Evolutionary conservation across 441 rosid genomes (phyloP).

Genomic region (Adansonia madagascariensis): DNA sequence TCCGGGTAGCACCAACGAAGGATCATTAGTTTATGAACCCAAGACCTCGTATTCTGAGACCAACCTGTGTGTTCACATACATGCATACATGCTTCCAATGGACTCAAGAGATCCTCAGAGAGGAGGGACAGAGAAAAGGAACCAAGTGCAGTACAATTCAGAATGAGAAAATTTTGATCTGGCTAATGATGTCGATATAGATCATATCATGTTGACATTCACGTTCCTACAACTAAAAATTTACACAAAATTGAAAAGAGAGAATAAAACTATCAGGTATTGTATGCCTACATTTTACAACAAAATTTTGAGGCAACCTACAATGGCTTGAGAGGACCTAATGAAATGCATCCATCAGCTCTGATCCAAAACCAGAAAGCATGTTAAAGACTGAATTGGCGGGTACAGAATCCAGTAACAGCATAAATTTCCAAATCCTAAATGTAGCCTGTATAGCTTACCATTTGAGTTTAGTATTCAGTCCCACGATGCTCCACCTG

Average conservation of each 20-base stretch:
- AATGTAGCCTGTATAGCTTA: background rate
- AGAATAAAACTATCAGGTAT: slow-evolving; percentile 7
- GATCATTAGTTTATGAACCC: background rate
- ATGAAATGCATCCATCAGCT: slow-evolving; percentile 26
- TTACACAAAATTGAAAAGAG: slow-evolving; percentile 22
- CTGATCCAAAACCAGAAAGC: slow-evolving; percentile 17
- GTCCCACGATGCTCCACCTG: background rate
- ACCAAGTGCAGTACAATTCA: background rate
- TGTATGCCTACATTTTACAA: slow-evolving; percentile 30
- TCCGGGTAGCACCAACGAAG: background rate
- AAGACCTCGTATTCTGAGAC: background rate
- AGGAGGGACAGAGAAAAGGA: background rate
- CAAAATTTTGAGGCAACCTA: slow-evolving; percentile 25
- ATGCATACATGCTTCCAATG: background rate
- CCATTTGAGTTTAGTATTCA: slow-evolving; percentile 10
- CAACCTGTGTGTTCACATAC: background rate
- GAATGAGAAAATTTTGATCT: background rate
- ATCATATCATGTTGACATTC: slow-evolving; percentile 29
- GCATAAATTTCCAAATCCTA: background rate
- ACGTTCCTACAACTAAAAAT: slow-evolving; percentile 36
- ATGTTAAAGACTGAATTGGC: background rate
- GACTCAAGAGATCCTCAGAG: background rate
- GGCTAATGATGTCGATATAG: slow-evolving; percentile 17
- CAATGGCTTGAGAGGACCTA: slow-evolving; percentile 17
- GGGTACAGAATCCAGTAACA: background rate